Base-by-base conservation (phyloP, 1,284 basidiomycete genomes). In the Ustilago loliicola region DNA sequence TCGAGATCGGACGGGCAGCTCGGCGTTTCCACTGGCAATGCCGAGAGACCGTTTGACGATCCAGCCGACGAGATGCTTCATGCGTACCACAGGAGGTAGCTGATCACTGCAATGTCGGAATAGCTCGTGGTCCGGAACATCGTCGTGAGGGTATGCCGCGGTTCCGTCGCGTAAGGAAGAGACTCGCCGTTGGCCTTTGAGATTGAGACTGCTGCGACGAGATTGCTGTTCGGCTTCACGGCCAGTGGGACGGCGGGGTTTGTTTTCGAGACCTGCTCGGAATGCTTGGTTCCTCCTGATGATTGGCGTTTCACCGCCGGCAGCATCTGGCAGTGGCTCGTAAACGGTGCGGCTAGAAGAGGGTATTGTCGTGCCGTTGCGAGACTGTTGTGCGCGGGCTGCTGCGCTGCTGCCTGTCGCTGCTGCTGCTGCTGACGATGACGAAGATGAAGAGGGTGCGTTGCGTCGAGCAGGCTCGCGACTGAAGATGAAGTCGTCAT, bases 51-150 rank as follows among this genome's bases (percentile, higher is more conserved):
- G 76, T n/a, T 82, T 79, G 36, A 84, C 55, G 7, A 73, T 67
- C 82, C 82, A 84, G 42, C 66, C 66, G 0, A 78, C 61, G 48
- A 84, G 65, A 45, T 81, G 79, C 45, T 79, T 82, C 78, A 84
- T 81, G 32, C 82, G 76, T 1, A 80, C 77, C 1, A 83, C 81
- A 13, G 81, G 81, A 2, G 81, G 80, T 2, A 79, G 62, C 52
- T 81, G 71, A 32, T 80, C 80, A 55, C 72, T 78, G 61, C 73
- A 79, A 38, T 84, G 82, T 42, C 81, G 71, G 57, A 80, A 84
- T 3, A 84, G 70, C 54, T 75, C 77, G 55, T 80, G 66, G 48
- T 84, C 82, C 8, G 82, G 82, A 6, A 84, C 80, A 50, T 79
- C 72, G 15, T 77, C 76, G 56, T 84, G 82, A 3, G 82, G 82